phyloP scores from a whole-genome alignment of 2,329 filamentous ascomycete genomes.

The Ophiostoma ips region DNA sequence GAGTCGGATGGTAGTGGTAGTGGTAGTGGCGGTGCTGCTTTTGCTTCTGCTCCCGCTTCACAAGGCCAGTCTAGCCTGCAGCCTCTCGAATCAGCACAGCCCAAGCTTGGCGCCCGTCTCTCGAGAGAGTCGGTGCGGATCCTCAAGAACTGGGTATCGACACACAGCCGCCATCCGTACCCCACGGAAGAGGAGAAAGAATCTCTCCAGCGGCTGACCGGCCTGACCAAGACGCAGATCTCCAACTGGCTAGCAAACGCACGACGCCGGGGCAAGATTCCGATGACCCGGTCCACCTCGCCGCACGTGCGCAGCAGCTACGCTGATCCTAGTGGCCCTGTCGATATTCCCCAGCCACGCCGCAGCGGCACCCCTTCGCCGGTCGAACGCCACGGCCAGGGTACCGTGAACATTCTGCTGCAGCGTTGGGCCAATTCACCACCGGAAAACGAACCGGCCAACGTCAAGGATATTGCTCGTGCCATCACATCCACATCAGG shows the following conservation, averaged over 20 bases:
- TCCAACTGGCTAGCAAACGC: conserved; percentile 90
- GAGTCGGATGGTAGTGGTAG: background rate
- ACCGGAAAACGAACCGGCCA: conserved; percentile 45
- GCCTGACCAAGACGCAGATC: conserved; percentile 71
- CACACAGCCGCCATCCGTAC: conserved; percentile 71
- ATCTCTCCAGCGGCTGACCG: conserved; percentile 61
- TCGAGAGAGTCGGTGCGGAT: conserved; percentile 67
- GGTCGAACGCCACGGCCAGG: conserved; percentile 11
- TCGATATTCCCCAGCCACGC: conserved; percentile 52
- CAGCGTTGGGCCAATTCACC: conserved; percentile 47
- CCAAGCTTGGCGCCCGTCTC: conserved; percentile 63
- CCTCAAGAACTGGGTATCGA: conserved; percentile 72
- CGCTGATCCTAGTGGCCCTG: conserved; percentile 24
- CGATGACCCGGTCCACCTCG: conserved; percentile 52
- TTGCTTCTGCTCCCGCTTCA: conserved; percentile 11
- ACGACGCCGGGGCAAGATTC: conserved; percentile 66
- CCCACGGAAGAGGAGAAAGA: conserved; percentile 81
- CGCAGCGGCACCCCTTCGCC: conserved; percentile 33
- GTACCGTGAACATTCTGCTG: conserved; percentile 37
- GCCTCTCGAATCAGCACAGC: conserved; percentile 19
- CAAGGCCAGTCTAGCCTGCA: conserved; percentile 10
- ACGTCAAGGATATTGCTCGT: conserved; percentile 42
- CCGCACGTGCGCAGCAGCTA: conserved; percentile 49
- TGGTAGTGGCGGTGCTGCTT: too few species aligned
- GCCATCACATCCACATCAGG: conserved; percentile 39